phyloP scores from a whole-genome alignment of 805 yeast genomes.

The Starmerella roubikii region DNA sequence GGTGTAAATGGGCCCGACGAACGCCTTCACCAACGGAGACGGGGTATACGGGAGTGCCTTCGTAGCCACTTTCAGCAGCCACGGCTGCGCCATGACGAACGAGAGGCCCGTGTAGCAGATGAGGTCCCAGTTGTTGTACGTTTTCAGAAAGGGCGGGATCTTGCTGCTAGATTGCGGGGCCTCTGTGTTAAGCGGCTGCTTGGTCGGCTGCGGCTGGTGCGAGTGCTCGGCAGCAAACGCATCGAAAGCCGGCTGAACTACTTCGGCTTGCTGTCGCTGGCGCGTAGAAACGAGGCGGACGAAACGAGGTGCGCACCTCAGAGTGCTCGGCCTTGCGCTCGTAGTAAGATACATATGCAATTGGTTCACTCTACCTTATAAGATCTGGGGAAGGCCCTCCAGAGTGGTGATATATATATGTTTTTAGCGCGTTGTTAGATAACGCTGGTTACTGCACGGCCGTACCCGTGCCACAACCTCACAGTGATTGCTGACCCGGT shows the following conservation, averaged over 20 bases:
- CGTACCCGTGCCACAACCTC: too few relatives aligned
- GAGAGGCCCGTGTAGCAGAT: constrained; percentile 24
- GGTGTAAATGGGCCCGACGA: constrained; percentile 73
- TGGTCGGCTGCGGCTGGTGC: background rate
- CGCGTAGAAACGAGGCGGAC: constrained; percentile 18
- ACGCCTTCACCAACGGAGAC: constrained; percentile 47
- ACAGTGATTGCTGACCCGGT: too few relatives aligned
- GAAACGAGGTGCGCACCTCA: background rate
- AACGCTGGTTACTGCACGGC: too few relatives aligned
- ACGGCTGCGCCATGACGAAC: constrained; percentile 25
- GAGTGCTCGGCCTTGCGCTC: too few relatives aligned
- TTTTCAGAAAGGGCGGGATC: constrained; percentile 20
- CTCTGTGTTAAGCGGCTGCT: background rate
- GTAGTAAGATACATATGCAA: too few relatives aligned
- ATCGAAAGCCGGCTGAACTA: constrained; percentile 4
- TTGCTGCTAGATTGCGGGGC: background rate
- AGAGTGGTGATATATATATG: too few relatives aligned
- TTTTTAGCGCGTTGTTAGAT: too few relatives aligned
- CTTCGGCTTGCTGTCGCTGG: constrained; percentile 17
- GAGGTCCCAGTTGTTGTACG: constrained; percentile 21
- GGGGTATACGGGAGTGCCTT: constrained; percentile 36
- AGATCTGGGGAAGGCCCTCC: too few relatives aligned
- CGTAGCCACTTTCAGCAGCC: constrained; percentile 24
- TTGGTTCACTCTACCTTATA: too few relatives aligned
- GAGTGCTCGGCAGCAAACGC: background rate